Base-by-base conservation (phyloP, 148 eudicot species). In the Cornus kousa region DNA sequence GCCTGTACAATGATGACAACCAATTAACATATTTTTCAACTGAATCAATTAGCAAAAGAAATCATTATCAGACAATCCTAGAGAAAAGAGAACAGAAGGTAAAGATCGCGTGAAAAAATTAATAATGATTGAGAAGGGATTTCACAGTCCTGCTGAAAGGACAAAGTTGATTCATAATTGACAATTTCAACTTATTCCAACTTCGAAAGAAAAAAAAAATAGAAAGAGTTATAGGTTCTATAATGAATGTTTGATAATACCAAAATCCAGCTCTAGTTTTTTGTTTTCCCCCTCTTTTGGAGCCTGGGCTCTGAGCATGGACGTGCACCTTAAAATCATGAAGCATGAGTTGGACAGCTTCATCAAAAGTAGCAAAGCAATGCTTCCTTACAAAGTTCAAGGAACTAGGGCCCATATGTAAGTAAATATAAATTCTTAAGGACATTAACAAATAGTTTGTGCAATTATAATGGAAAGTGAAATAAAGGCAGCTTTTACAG, bases 1-100 rank as follows among this genome's bases (percentile, higher is more conserved):
- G 68, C 74, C 74, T 70, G 68, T 55, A 67, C 72, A 77, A 77
- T 48, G 32, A 50, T 19, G 32, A 39, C 22, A 37, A 46, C 77
- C 55, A 76, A 68, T 67, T 46, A 68, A 76, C 9, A 35, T 68
- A 32, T 14, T 48, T 68, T 46, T 14, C 17, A 35, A 23, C 57
- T 4, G 32, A 74, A 60, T 59, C 2, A 68, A 50, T 66, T 33
- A 43, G 19, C 57, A 17, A 55, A 53, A 68, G 55, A 9, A 39
- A 55, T 37, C 23, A 28, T 3, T 14, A 72, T 72, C 40, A 73
- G 59, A 73, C 17, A 28, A 13, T 9, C 23, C 23, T 19, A 0
- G 5, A 73, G 7, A 55, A 14, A 2, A n/a, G 19, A 62, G 9
- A 62, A 62, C 66, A 62, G 24, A 62, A 62, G 23, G 66, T 62